Evolutionary conservation across 768 basidiomycete genomes (phyloP), one percentile per base, ranked within the genome.

Genomic region (Tremella mesenterica): DNA sequence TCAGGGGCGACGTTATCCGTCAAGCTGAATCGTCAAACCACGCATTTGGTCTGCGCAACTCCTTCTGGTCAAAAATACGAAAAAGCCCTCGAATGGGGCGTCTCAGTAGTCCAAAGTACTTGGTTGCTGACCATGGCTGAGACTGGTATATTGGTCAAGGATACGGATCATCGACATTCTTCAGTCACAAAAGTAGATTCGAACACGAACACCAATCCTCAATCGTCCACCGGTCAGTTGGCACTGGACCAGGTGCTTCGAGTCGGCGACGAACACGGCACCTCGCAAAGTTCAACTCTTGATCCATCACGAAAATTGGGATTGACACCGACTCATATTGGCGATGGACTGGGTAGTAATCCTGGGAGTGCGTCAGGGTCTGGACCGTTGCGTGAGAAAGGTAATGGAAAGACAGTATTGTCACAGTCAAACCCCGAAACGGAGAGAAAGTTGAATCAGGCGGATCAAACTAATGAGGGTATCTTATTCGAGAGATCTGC

Each of bases 21-120:
- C 81, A 66, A 63, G 13, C 78, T 81, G 16, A 79, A 77, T 47
- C 52, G 62, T n/a, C 53, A 62, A 10, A 80, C 83, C 1, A 91
- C 90, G 0, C 86, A 93, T 60, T 77, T 95, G 1, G 75, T 95
- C 7, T 90, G 88, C 66, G 85, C 85, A 0, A 77, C 81, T 5
- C 80, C 78, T 0, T 74, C 68, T 0, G 88, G 91, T 14, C 76
- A 77, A 21, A 93, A 95, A 67, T 87, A 80, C 47, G 80, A 83
- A 14, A 88, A 84, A 68, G 88, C 90, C 1, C 65, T 70, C 33
- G 81, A 87, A 66, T 93, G 91, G 90, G 78, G 77, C 13, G 79
- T 85, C 7, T 82, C 84, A 0, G 81, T 86, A n/a, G 77, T 92
- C 20, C 76, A 78, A 31, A 75, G 85, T 69, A 75, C 74, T 8